Percentiles rank a stretch among this genome's conserved stretches.
phyloP scores from a whole-genome alignment of 2,329 filamentous ascomycete genomes.

The Aspergillus spinulosporus region DNA sequence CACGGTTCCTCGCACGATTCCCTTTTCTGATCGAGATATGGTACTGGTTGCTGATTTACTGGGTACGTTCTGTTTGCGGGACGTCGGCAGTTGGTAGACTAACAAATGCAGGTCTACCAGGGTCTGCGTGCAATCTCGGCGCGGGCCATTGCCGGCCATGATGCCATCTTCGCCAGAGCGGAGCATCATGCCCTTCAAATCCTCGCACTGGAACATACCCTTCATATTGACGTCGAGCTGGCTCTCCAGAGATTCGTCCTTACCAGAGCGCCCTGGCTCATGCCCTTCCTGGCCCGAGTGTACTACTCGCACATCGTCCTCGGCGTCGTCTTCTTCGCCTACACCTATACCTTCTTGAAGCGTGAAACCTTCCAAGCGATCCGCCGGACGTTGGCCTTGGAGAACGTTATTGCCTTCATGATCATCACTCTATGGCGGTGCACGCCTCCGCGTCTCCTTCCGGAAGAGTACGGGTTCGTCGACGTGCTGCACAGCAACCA shows the following conservation, averaged over 20 bases:
- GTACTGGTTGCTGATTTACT: slow-evolving; percentile 37
- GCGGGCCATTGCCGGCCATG: slow-evolving; percentile 41
- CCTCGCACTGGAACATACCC: slow-evolving; percentile 39
- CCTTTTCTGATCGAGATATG: slow-evolving; percentile 36
- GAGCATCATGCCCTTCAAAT: slow-evolving; percentile 45
- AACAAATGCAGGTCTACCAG: slow-evolving; percentile 42
- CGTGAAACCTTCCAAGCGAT: slow-evolving; percentile 43
- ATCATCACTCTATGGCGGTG: slow-evolving; percentile 52
- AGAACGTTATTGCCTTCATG: slow-evolving; percentile 52
- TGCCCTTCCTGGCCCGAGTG: slow-evolving; percentile 44
- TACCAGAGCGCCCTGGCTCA: slow-evolving; percentile 37
- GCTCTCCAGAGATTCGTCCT: slow-evolving; percentile 45
- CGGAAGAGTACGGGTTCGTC: slow-evolving; percentile 45
- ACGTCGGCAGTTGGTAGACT: not conserved
- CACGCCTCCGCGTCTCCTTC: slow-evolving; percentile 52
- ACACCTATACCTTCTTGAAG: slow-evolving; percentile 50
- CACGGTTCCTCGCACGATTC: slow-evolving; percentile 28
- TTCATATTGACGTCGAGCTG: slow-evolving; percentile 46
- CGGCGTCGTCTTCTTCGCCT: slow-evolving; percentile 50
- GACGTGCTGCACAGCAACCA: slow-evolving; percentile 45
- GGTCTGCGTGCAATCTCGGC: slow-evolving; percentile 48
- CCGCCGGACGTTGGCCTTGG: slow-evolving; percentile 51
- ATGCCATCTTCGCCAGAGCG: slow-evolving; percentile 41
- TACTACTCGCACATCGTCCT: slow-evolving; percentile 52
- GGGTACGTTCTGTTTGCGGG: slow-evolving; percentile 22